phyloP scores from a whole-genome alignment of 768 basidiomycete species.

The Trametes villosa region DNA sequence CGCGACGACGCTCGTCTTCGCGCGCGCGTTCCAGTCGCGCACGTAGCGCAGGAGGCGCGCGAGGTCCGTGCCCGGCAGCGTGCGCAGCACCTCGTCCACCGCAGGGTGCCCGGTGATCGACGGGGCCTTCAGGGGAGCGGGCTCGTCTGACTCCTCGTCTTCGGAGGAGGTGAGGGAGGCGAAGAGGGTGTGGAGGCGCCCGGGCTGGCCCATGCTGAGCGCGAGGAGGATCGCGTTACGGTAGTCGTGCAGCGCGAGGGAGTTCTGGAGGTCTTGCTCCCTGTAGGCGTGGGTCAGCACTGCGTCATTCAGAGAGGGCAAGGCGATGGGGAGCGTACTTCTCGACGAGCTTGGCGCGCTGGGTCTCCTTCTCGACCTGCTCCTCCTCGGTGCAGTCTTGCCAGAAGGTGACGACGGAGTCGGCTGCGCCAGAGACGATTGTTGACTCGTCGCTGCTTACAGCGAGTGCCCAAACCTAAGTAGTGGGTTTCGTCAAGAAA shows the following conservation, averaged over 20 bases:
- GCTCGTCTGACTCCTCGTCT: conserved; percentile 26
- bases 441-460: conserved; percentile 79
- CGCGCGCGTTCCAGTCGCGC: conserved; percentile 93
- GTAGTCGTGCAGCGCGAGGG: conserved; percentile 86
- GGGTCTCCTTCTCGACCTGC: conserved; percentile 71
- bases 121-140: neutral
- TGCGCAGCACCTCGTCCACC: conserved; percentile 83
- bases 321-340: conserved; percentile 56
- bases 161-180: conserved; percentile 51
- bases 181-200: conserved; percentile 82
- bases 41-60: conserved; percentile 81
- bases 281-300: conserved; percentile 44
- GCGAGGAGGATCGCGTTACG: conserved; percentile 90
- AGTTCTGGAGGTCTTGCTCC: conserved; percentile 96
- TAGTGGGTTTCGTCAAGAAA: neutral
- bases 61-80: conserved; percentile 73
- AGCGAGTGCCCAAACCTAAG: conserved; percentile 94
- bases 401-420: conserved; percentile 97
- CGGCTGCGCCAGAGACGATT: conserved; percentile 93
- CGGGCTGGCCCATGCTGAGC: conserved; percentile 91
- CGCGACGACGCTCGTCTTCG: conserved; percentile 83
- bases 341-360: conserved; percentile 73
- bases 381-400: conserved; percentile 90
- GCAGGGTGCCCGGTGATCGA: conserved; percentile 69
- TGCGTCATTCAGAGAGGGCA: neutral